Evolutionary conservation across 192 early-diverging fungal species (phyloP).

Genomic region (Coemansia sp.): DNA sequence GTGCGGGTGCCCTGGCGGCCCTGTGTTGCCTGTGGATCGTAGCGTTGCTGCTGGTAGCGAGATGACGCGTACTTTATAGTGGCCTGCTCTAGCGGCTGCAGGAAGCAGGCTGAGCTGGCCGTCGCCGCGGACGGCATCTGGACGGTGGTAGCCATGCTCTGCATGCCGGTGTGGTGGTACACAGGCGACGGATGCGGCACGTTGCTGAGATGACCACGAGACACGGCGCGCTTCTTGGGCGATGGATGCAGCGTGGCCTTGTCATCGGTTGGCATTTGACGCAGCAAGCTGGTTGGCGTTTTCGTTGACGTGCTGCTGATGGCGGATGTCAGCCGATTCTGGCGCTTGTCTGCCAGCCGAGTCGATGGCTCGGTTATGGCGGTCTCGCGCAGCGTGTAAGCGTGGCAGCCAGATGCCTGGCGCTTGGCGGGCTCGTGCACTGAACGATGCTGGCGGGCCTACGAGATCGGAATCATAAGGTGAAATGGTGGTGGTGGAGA

Average conservation of each 20-base stretch:
- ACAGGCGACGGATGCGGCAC: constrained; percentile 46
- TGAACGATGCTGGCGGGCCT: neutral
- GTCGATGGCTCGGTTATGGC: neutral
- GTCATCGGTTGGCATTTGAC: constrained; percentile 29
- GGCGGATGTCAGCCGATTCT: constrained; percentile 2
- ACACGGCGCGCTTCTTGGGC: constrained; percentile 52
- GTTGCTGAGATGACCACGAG: constrained; percentile 36
- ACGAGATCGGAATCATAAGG: neutral
- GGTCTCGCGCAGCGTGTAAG: neutral
- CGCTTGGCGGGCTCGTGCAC: neutral
- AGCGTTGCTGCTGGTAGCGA: constrained; percentile 47
- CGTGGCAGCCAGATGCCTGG: neutral
- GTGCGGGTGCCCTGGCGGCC: neutral
- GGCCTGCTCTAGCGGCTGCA: constrained; percentile 38
- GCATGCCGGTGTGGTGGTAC: constrained; percentile 12
- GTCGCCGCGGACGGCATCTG: constrained; percentile 12
- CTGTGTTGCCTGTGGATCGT: constrained; percentile 22
- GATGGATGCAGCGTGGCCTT: constrained; percentile 27
- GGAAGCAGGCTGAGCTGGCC: constrained; percentile 30
- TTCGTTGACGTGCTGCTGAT: constrained; percentile 2
- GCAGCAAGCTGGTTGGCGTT: constrained; percentile 26
- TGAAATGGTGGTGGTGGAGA: neutral
- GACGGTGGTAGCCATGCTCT: constrained; percentile 6
- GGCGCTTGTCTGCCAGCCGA: neutral
- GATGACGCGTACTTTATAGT: constrained; percentile 26